Evolutionary conservation across 495 filamentous ascomycete species (phyloP).

Genomic region (Penicillium ochrochloron): DNA sequence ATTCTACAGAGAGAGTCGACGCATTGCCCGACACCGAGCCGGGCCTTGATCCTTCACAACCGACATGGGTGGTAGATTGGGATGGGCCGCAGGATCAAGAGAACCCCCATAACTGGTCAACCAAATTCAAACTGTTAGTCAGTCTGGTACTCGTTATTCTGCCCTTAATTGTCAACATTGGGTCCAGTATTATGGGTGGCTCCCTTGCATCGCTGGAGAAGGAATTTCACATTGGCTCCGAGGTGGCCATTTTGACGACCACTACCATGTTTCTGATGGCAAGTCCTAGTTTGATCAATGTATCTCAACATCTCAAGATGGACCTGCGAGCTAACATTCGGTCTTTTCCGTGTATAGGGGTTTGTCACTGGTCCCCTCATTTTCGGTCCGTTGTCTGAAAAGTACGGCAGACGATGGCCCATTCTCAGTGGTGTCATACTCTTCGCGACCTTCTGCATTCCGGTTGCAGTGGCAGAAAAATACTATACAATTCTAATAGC

Average conservation of each 20-base stretch:
- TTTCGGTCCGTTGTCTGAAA: conserved; percentile 9
- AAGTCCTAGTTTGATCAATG: not conserved
- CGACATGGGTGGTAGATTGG: conserved; percentile 7
- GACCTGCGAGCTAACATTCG: not conserved
- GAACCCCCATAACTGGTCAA: conserved; percentile 9
- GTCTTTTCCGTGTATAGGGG: not conserved
- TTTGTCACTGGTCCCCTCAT: conserved; percentile 6
- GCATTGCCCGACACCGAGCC: conserved; percentile 2
- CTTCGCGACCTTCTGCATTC: conserved; percentile 8
- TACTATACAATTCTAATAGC: conserved; percentile 3
- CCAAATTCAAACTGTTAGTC: not conserved
- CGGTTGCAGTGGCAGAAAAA: conserved; percentile 2
- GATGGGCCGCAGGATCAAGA: conserved; percentile 1
- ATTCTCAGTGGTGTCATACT: conserved; percentile 9
- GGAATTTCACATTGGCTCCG: conserved; percentile 3
- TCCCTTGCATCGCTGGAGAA: not conserved
- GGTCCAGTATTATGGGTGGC: conserved; percentile 6
- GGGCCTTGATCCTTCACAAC: conserved; percentile 1
- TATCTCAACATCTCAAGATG: not conserved
- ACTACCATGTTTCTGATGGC: conserved; percentile 10
- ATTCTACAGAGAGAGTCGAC: not conserved
- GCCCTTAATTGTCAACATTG: conserved; percentile 3
- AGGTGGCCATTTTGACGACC: conserved; percentile 9
- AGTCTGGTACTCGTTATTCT: conserved; percentile 5
- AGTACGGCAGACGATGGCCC: not conserved